phyloP scores from a whole-genome alignment of 495 filamentous ascomycete genomes.

The Staphylotrichum tortipilum region DNA sequence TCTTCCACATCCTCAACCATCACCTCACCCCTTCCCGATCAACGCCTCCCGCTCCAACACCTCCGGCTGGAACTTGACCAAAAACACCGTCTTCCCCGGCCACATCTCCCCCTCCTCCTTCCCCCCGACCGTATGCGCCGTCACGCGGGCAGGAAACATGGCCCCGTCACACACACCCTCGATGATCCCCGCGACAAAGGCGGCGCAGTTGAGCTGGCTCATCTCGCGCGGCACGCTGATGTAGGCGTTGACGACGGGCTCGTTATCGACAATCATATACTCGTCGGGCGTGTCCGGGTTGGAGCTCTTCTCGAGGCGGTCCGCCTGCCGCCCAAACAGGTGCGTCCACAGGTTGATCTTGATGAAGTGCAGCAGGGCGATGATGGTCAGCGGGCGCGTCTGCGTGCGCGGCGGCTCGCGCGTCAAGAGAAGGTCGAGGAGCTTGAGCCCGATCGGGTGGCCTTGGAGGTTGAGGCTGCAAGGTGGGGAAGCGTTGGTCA shows the following conservation, averaged over 20 bases:
- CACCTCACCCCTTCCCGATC: conserved; percentile 33
- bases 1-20: background rate
- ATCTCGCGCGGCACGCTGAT: conserved; percentile 90
- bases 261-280: conserved; percentile 98
- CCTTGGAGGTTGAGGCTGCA: conserved; percentile 83
- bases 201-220: conserved; percentile 91
- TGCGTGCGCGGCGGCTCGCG: conserved; percentile 59
- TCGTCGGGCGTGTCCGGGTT: conserved; percentile 73
- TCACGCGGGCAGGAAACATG: conserved; percentile 79
- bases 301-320: conserved; percentile 83
- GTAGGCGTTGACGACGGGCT: conserved; percentile 88
- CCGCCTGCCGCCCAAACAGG: conserved; percentile 82
- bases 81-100: conserved; percentile 90
- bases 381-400: conserved; percentile 75
- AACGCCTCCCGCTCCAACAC: conserved; percentile 84
- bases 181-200: conserved; percentile 88
- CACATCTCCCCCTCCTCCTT: conserved; percentile 75
- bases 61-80: conserved; percentile 79
- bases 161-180: conserved; percentile 93
- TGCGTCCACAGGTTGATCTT: conserved; percentile 83
- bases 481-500: background rate
- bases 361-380: conserved; percentile 89
- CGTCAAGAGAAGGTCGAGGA: conserved; percentile 90
- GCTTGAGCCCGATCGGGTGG: conserved; percentile 85
- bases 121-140: conserved; percentile 75